phyloP scores from a whole-genome alignment of 768 basidiomycete genomes.

The Candolleomyces eurysporus region DNA sequence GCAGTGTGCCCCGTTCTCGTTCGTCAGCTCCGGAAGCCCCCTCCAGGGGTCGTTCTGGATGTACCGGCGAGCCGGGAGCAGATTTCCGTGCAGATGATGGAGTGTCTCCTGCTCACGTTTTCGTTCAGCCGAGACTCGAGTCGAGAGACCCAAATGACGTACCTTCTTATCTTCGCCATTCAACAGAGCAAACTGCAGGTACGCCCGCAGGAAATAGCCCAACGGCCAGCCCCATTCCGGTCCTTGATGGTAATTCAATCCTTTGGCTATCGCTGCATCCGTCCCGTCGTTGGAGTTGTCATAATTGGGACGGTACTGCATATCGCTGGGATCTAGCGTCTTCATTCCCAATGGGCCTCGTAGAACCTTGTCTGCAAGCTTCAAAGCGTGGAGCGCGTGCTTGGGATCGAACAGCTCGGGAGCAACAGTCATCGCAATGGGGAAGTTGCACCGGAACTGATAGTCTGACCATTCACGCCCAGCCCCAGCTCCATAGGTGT shows the following conservation, averaged over 20 bases:
- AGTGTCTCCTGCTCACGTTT: conserved; percentile 50
- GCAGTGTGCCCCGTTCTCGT: conserved; percentile 80
- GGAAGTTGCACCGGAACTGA: conserved; percentile 90
- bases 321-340: conserved; percentile 85
- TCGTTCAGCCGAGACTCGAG: conserved; percentile 8
- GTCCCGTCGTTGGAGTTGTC: conserved; percentile 91
- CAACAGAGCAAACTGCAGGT: conserved; percentile 79
- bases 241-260: conserved; percentile 91
- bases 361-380: conserved; percentile 76
- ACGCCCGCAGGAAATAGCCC: conserved; percentile 94
- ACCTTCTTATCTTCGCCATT: conserved; percentile 70
- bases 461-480: conserved; percentile 97
- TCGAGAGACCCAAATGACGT: conserved; percentile 20
- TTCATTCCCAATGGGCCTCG: conserved; percentile 95
- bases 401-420: conserved; percentile 87
- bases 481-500: conserved; percentile 86
- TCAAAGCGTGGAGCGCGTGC: conserved; percentile 77
- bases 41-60: conserved; percentile 86
- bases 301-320: conserved; percentile 88
- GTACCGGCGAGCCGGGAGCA: conserved; percentile 70
- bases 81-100: conserved; percentile 72
- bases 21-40: conserved; percentile 91
- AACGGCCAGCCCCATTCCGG: conserved; percentile 96
- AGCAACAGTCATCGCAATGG: conserved; percentile 95
- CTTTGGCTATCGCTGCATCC: conserved; percentile 87